Evolutionary conservation across 495 filamentous ascomycete species (phyloP).

Genomic region (Penicillium taxi): DNA sequence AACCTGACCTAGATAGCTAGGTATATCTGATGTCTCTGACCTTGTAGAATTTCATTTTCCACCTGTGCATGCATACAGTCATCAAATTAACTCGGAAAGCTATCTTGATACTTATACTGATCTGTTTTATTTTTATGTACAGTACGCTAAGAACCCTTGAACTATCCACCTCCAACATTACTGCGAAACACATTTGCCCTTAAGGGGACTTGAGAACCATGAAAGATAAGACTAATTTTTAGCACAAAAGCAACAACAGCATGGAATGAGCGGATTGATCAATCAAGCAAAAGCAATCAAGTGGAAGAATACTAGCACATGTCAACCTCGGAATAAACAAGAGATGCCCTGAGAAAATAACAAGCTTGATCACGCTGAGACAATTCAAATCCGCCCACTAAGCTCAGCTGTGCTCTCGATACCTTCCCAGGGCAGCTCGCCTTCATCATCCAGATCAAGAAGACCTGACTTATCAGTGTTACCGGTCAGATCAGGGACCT

Average conservation of each 20-base stretch:
- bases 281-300: neutral
- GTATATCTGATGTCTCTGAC: too few species aligned
- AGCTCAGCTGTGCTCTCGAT: constrained; percentile 46
- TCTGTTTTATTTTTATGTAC: too few species aligned
- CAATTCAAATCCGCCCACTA: constrained; percentile 24
- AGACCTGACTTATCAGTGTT: constrained; percentile 24
- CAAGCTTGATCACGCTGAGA: neutral
- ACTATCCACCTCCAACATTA: too few species aligned
- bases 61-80: too few species aligned
- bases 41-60: too few species aligned
- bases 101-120: too few species aligned
- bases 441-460: constrained; percentile 32
- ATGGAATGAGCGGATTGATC: neutral
- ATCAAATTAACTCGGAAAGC: too few species aligned
- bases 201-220: too few species aligned
- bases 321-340: neutral
- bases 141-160: too few species aligned
- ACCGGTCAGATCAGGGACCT: constrained; percentile 14
- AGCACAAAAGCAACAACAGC: neutral
- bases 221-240: too few species aligned
- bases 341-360: neutral
- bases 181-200: too few species aligned
- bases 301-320: neutral
- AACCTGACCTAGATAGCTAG: too few species aligned
- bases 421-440: constrained; percentile 46